Conservation (phyloP, 1,284 basidiomycete genomes). For the Cryptococcus sp. region DNA sequence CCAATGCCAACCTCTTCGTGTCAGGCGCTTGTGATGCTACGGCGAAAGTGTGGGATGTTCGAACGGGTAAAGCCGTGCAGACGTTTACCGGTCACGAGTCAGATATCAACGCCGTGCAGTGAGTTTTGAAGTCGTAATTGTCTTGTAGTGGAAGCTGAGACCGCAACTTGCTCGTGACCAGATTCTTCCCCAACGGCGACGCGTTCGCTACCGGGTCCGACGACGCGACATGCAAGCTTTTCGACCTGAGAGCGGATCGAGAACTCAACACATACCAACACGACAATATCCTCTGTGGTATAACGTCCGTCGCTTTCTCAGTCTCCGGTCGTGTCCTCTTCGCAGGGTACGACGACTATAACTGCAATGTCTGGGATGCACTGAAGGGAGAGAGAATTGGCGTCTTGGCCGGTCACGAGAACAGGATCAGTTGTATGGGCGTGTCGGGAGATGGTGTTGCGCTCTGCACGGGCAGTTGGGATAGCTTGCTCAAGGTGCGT, state of each 20-base stretch:
- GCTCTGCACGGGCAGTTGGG: conserved; percentile 97
- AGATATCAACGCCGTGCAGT: conserved; percentile 99
- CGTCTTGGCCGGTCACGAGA: conserved; percentile 95
- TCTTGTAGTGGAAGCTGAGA: conserved; percentile 6
- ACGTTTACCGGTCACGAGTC: conserved; percentile 98
- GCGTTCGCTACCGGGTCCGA: conserved; percentile 99
- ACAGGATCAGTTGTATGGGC: conserved; percentile 93
- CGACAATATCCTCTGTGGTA: conserved; percentile 97
- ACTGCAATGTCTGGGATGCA: conserved; percentile 99
- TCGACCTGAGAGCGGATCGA: conserved; percentile 95
- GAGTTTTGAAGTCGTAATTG: conserved; percentile 52
- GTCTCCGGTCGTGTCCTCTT: conserved; percentile 95
- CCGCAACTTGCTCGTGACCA: conserved; percentile 45
- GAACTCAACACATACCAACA: conserved; percentile 96
- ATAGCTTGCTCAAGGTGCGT: conserved; percentile 88
- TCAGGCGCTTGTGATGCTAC: conserved; percentile 98
- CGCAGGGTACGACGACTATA: conserved; percentile 99
- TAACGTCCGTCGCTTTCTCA: conserved; percentile 97
- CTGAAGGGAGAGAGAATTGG: conserved; percentile 97
- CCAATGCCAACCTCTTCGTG: conserved; percentile 93
- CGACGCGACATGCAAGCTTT: conserved; percentile 95
- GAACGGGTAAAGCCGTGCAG: conserved; percentile 93
- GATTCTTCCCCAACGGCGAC: conserved; percentile 99
- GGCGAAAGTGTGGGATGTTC: conserved; percentile 98
- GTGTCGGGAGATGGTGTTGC: conserved; percentile 96